A percentile compares a stretch with the other conserved stretches of the same genome.
These are phyloP conservation scores for Daldinia eschscholtzii DNA, from an alignment of 2,329 filamentous ascomycete species.

Conservation along the genomic window DNA sequence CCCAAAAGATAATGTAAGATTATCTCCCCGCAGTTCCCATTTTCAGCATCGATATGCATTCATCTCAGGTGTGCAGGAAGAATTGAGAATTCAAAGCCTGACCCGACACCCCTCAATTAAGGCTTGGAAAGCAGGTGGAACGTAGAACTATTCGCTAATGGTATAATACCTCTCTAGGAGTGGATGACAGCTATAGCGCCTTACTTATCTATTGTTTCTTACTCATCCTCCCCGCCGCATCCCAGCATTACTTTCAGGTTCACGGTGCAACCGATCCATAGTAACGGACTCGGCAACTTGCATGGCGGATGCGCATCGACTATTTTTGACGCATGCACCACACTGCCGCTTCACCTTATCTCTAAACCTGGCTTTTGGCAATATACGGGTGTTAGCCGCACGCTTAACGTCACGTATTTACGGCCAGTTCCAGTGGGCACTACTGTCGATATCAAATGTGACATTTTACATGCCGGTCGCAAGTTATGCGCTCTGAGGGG, in stretches of 20 bases:
- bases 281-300: conserved; percentile 67
- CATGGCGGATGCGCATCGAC: conserved; percentile 75
- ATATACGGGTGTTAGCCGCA: conserved; percentile 73
- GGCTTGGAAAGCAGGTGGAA: not conserved
- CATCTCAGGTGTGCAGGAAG: no score
- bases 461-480: conserved; percentile 62
- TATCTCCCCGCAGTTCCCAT: not conserved
- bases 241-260: conserved; percentile 61
- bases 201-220: conserved; percentile 57
- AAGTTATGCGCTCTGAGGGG: conserved; percentile 60
- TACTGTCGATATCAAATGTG: conserved; percentile 59
- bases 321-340: conserved; percentile 76
- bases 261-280: conserved; percentile 64
- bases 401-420: conserved; percentile 75
- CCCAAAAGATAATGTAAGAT: conserved; percentile 31
- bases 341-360: conserved; percentile 67
- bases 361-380: conserved; percentile 71
- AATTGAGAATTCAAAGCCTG: no score
- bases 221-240: conserved; percentile 53
- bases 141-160: conserved; percentile 4
- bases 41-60: not conserved
- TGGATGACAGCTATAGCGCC: conserved; percentile 61
- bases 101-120: not conserved
- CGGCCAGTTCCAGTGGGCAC: conserved; percentile 68
- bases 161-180: conserved; percentile 54